phyloP scores from a whole-genome alignment of 441 rosid genomes.

The Gossypium schwendimanii region DNA sequence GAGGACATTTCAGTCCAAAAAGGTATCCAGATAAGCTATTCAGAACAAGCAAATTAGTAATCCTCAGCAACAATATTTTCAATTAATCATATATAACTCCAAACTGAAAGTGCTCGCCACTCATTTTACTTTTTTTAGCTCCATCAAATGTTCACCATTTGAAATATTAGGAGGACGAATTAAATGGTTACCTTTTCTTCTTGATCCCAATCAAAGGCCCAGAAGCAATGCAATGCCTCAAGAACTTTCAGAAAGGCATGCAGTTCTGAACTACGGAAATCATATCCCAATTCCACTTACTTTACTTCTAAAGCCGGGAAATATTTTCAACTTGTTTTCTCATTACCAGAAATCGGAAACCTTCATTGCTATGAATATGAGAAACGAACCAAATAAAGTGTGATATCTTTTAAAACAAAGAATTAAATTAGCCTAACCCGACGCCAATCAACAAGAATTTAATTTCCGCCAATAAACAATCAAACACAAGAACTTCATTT shows the following conservation, averaged over 20 bases:
- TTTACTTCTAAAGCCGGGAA: not conserved
- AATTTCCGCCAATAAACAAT: not conserved
- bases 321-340: not conserved
- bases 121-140: not conserved
- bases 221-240: not conserved
- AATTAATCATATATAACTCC: not conserved
- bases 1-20: not conserved
- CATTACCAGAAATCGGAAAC: not conserved
- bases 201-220: not conserved
- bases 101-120: not conserved
- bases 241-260: not conserved
- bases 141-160: not conserved
- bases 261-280: not conserved
- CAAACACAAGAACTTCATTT: not conserved
- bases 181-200: not conserved
- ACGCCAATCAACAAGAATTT: not conserved
- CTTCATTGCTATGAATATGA: not conserved
- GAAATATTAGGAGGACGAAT: not conserved
- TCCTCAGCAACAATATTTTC: slow-evolving; percentile 3
- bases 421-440: not conserved
- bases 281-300: not conserved
- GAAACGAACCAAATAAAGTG: not conserved
- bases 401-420: not conserved
- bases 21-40: not conserved
- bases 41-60: not conserved